phyloP scores from a whole-genome alignment of 805 yeast genomes.

The Saccharomycopsis fodiens region DNA sequence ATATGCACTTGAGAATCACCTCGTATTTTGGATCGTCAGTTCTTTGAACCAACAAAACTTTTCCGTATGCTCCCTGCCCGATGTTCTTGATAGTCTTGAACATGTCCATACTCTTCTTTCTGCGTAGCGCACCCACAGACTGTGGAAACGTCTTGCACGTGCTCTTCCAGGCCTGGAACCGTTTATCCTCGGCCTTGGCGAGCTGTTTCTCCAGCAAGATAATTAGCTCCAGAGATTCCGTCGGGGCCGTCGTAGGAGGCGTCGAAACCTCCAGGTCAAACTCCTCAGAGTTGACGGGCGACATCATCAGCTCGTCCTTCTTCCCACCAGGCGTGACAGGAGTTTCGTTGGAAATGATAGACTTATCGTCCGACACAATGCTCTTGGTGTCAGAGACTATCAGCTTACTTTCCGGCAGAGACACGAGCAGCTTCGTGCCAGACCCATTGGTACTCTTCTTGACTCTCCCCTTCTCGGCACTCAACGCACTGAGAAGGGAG shows the following conservation, averaged over 20 bases:
- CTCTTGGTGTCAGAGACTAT: not conserved
- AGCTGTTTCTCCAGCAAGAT: constrained; percentile 36
- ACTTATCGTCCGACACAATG: not conserved
- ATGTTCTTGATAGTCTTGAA: constrained; percentile 64
- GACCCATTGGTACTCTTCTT: constrained; percentile 4
- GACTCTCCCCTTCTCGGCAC: constrained; percentile 1
- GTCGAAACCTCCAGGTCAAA: constrained; percentile 10
- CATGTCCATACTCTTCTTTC: constrained; percentile 65
- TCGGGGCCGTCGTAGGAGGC: constrained; percentile 8
- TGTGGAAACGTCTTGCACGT: constrained; percentile 33
- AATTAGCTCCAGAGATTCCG: constrained; percentile 8
- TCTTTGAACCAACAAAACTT: constrained; percentile 74
- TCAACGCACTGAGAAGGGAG: not conserved
- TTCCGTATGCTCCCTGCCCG: constrained; percentile 98
- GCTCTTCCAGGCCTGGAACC: constrained; percentile 30
- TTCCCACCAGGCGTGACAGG: not conserved
- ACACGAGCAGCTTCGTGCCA: not conserved
- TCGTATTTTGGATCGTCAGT: constrained; percentile 52
- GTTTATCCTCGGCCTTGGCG: constrained; percentile 37
- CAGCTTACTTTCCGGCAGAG: not conserved
- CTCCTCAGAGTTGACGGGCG: constrained; percentile 1
- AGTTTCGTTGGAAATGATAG: not conserved
- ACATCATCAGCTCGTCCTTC: not conserved
- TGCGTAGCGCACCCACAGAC: constrained; percentile 56
- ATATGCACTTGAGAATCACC: constrained; percentile 81